Base-by-base conservation (phyloP, 331 rosid genomes). In the Dryas integrifolia region DNA sequence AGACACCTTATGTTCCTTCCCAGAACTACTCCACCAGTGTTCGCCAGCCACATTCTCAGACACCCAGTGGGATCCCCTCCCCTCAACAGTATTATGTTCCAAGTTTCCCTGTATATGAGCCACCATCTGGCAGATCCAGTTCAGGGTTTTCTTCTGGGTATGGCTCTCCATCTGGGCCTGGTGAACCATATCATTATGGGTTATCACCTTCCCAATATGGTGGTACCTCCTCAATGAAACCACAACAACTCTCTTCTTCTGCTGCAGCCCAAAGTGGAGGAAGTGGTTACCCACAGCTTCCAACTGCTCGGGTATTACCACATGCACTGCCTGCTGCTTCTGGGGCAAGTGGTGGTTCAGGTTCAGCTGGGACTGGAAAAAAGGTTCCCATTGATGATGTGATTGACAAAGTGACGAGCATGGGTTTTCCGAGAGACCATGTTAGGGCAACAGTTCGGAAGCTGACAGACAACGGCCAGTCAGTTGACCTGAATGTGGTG, bases 361-460 rank as follows among this genome's bases (percentile, higher is more conserved):
- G 85, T 80, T 84, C 96, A 39, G 13, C 84, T 40, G 92, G 92
- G 76, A 49, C 72, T 59, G 98, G 92, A 74, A 86, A 56, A 83
- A 83, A 83, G 78, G 92, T 84, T 75, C 84, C 97, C 10, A 47
- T 92, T 0, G 96, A 90, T 21, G 98, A 92, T 71, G 96, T 92
- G 35, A 86, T 92, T 8, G 96, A 90, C 67, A 86, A 86, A 82
- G 96, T 90, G 82, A 78, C 92, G 58, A 79, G 9, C 52, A 92
- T 92, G 98, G 98, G 98, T 44, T 92, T 92, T 81, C 88, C 96
- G 9, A 87, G 96, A 82, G 98, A 92, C 77, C 91, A 73, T 53
- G 93, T 88, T 58, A 86, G 96, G 83, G 96, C 90, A n/a, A 87
- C 98, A 0, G 97, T 92, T 75, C 89, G 84, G 77, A 87, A 78